Evolutionary conservation across 805 yeast species (phyloP).

Genomic region (Sugiyamaella boreocaroliniensis): DNA sequence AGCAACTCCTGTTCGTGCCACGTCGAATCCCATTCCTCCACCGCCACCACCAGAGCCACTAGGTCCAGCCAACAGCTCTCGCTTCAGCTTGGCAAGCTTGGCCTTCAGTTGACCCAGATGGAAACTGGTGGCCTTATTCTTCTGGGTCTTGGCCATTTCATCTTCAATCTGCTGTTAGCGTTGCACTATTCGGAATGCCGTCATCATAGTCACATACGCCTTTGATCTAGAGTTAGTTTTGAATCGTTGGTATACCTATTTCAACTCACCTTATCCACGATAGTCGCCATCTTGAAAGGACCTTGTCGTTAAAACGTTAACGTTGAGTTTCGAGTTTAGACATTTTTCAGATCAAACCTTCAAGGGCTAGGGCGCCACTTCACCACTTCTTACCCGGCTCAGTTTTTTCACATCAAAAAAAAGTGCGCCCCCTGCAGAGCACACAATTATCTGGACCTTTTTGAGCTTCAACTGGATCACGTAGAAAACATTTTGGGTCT

Average conservation of each 20-base stretch:
- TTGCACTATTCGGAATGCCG: constrained; percentile 22
- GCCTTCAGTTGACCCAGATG: constrained; percentile 98
- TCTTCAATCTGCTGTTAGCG: constrained; percentile 77
- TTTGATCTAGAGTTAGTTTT: constrained; percentile 22
- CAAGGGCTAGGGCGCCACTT: background rate
- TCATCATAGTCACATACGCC: constrained; percentile 15
- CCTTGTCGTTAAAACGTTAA: background rate
- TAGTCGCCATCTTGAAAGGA: constrained; percentile 46
- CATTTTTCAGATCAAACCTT: background rate
- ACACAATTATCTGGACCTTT: background rate
- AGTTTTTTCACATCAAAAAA: constrained; percentile 3
- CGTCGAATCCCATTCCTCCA: constrained; percentile 92
- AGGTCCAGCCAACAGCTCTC: constrained; percentile 75
- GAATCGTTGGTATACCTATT: background rate
- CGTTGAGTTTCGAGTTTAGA: background rate
- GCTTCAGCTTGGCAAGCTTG: constrained; percentile 86
- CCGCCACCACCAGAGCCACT: constrained; percentile 80
- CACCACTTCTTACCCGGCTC: constrained; percentile 3
- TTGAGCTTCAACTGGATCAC: background rate
- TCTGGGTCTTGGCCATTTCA: constrained; percentile 97
- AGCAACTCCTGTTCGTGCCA: constrained; percentile 97
- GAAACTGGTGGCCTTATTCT: constrained; percentile 94
- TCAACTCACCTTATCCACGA: constrained; percentile 46
- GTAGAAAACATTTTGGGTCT: background rate
- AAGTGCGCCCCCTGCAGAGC: background rate